These are phyloP conservation scores for Catenaria anguillulae DNA, from an alignment of 371 early-diverging fungal species.

Conservation along the genomic window DNA sequence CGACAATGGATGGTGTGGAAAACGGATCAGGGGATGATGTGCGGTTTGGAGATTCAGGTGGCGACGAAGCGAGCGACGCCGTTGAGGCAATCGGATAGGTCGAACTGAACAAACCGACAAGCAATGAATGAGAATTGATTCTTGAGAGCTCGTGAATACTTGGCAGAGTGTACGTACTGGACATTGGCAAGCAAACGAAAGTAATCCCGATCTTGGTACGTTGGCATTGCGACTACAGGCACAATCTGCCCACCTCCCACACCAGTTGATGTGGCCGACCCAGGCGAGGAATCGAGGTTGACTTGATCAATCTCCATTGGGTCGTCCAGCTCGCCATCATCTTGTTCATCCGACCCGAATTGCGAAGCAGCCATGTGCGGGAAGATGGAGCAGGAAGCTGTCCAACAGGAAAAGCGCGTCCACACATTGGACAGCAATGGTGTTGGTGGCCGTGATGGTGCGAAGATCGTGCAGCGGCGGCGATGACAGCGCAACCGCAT, in stretches of 20 bases:
- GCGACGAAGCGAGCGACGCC: not conserved
- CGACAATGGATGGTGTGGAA: not conserved
- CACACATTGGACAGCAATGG: constrained; percentile 11
- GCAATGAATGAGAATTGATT: too few species aligned
- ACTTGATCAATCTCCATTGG: not conserved
- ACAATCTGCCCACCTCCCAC: not conserved
- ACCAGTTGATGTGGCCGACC: too few species aligned
- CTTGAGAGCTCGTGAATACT: not conserved
- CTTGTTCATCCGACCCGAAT: not conserved
- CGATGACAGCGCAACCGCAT: too few species aligned
- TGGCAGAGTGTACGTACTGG: constrained; percentile 20
- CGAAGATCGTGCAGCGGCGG: constrained; percentile 8
- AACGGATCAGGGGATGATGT: too few species aligned
- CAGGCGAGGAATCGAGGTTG: not conserved
- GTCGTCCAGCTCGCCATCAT: not conserved
- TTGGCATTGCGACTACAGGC: constrained; percentile 10
- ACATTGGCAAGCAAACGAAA: constrained; percentile 39
- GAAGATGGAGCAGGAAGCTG: not conserved
- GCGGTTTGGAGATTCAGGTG: too few species aligned
- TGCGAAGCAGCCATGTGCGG: too few species aligned
- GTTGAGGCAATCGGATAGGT: constrained; percentile 1
- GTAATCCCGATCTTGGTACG: constrained; percentile 48
- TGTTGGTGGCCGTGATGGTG: constrained; percentile 11
- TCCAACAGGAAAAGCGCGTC: constrained; percentile 2
- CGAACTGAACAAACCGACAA: not conserved